phyloP scores from a whole-genome alignment of 208 protist species.

The Vickermania spadyakhi region DNA sequence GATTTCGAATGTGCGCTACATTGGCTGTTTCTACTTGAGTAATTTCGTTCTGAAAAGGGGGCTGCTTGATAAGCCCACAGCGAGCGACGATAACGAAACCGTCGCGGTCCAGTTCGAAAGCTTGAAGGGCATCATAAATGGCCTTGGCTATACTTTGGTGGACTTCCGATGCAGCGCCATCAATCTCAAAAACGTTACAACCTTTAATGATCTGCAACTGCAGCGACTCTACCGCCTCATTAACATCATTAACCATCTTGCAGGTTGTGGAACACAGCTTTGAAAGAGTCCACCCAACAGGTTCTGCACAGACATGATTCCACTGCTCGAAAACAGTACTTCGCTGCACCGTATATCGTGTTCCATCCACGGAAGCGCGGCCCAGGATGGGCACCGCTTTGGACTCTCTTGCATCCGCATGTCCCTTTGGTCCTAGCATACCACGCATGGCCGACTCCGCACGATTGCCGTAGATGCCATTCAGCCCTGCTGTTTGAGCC shows the following conservation, averaged over 20 bases:
- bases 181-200: slow-evolving; percentile 85
- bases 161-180: slow-evolving; percentile 63
- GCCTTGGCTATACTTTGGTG: slow-evolving; percentile 69
- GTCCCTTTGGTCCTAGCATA: slow-evolving; percentile 75
- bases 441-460: slow-evolving; percentile 70
- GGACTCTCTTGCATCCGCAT: slow-evolving; percentile 64
- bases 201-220: slow-evolving; percentile 87
- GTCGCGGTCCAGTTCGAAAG: slow-evolving; percentile 82
- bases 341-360: slow-evolving; percentile 65
- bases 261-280: slow-evolving; percentile 74
- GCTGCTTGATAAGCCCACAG: slow-evolving; percentile 69
- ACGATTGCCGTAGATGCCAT: slow-evolving; percentile 68
- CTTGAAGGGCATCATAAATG: slow-evolving; percentile 68
- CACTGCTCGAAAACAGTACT: slow-evolving; percentile 84
- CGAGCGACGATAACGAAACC: slow-evolving; percentile 75
- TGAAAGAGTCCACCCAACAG: slow-evolving; percentile 75
- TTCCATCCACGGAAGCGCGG: slow-evolving; percentile 56
- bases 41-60: slow-evolving; percentile 71
- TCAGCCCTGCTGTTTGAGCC: slow-evolving; percentile 51
- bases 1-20: slow-evolving; percentile 60
- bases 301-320: slow-evolving; percentile 49
- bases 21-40: slow-evolving; percentile 69
- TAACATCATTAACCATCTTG: slow-evolving; percentile 80
- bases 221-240: slow-evolving; percentile 75
- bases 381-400: slow-evolving; percentile 75